Conservation (phyloP, 768 basidiomycete species). For the Boletus pseudo-olivaceus region DNA sequence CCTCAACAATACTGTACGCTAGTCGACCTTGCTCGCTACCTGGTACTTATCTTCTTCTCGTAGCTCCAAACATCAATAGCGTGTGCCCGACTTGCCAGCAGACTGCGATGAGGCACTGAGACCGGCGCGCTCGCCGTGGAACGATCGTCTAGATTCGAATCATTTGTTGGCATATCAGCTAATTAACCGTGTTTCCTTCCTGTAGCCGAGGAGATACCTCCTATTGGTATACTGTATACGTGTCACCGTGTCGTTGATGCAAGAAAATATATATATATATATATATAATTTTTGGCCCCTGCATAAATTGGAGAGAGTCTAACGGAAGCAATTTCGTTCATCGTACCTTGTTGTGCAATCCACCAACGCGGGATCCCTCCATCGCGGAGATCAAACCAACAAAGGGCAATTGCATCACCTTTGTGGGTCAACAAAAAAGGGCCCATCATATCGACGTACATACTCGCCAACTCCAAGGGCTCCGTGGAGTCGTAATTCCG, state of each 20-base stretch:
- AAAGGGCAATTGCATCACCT: constrained; percentile 8
- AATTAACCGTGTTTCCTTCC: constrained; percentile 27
- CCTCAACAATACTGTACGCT: constrained; percentile 47
- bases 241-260: background rate
- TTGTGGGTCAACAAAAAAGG: background rate
- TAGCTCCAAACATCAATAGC: constrained; percentile 43
- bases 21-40: background rate
- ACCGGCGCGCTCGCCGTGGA: background rate
- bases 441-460: constrained; percentile 2
- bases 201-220: constrained; percentile 26
- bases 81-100: constrained; percentile 41
- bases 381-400: constrained; percentile 32
- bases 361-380: constrained; percentile 6
- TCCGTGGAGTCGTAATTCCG: constrained; percentile 20
- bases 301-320: constrained; percentile 16
- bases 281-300: constrained; percentile 8
- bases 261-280: background rate
- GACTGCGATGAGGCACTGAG: constrained; percentile 24
- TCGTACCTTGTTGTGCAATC: constrained; percentile 11
- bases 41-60: background rate
- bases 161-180: constrained; percentile 16
- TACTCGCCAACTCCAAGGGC: constrained; percentile 19
- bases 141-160: constrained; percentile 11
- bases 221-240: constrained; percentile 17
- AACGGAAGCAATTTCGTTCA: constrained; percentile 28